These are phyloP conservation scores for Inonotus hispidus DNA, from an alignment of 1,284 basidiomycete genomes.

Conservation along the genomic window DNA sequence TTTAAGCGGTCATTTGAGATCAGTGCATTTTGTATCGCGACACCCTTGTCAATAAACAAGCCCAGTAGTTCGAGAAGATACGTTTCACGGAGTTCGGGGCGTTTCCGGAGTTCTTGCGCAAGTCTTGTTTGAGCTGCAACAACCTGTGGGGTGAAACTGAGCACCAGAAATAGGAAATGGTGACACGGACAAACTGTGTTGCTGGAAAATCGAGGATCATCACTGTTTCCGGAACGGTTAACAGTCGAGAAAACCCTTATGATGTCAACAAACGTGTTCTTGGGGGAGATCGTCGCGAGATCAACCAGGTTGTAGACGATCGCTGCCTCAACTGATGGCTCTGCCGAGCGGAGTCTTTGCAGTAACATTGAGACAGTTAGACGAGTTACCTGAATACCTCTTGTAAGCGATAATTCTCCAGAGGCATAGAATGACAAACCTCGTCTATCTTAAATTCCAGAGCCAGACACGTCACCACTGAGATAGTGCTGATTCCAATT, in stretches of 20 bases:
- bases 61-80: conserved; percentile 85
- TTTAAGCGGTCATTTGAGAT: conserved; percentile 60
- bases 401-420: neutral
- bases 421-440: conserved; percentile 34
- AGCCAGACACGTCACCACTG: conserved; percentile 79
- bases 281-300: conserved; percentile 75
- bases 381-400: conserved; percentile 64
- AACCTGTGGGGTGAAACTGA: conserved; percentile 41
- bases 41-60: conserved; percentile 88
- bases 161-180: neutral
- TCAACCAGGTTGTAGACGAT: conserved; percentile 92
- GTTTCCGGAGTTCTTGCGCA: conserved; percentile 67
- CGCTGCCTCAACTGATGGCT: conserved; percentile 83
- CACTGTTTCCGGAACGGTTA: conserved; percentile 77
- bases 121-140: conserved; percentile 85
- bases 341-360: conserved; percentile 80
- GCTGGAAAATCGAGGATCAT: conserved; percentile 80
- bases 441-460: conserved; percentile 80
- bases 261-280: conserved; percentile 79
- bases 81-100: conserved; percentile 70
- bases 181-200: conserved; percentile 56
- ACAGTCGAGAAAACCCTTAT: conserved; percentile 83
- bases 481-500: conserved; percentile 87
- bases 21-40: conserved; percentile 81
- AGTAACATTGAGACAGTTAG: conserved; percentile 90